Percentiles rank a stretch among this genome's conserved stretches.
Evolutionary conservation across 2,329 filamentous ascomycete species (phyloP).

Genomic region (Arthrobotrys pseudoclavata): DNA sequence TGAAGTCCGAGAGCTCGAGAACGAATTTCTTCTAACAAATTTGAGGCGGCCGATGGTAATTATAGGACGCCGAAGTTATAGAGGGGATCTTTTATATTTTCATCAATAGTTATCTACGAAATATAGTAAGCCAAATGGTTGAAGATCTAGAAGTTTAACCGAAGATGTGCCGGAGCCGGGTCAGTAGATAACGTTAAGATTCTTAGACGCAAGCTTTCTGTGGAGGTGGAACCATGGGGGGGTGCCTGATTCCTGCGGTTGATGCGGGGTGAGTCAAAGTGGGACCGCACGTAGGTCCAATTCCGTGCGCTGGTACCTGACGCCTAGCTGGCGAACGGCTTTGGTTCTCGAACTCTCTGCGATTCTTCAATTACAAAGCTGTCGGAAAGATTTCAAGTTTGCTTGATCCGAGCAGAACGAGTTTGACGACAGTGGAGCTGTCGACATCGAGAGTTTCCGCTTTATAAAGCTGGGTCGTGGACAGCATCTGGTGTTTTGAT

Average conservation of each 20-base stretch:
- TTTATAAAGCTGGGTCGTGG: neutral
- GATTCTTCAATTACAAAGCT: neutral
- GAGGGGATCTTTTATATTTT: neutral
- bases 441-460: neutral
- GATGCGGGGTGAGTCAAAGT: neutral
- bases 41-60: no score
- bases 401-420: neutral
- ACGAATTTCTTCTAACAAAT: neutral
- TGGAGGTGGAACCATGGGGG: neutral
- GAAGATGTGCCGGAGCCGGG: constrained; percentile 43
- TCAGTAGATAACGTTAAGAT: constrained; percentile 20
- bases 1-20: neutral
- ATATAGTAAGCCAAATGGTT: neutral
- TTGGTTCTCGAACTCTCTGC: no score
- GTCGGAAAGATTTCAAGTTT: neutral
- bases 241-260: no score
- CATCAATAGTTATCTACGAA: neutral
- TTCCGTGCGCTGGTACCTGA: neutral
- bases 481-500: neutral
- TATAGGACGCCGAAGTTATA: constrained; percentile 1
- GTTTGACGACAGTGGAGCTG: neutral
- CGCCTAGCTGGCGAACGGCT: no score
- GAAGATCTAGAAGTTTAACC: constrained; percentile 14
- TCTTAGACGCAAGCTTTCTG: neutral
- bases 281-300: no score